Evolutionary conservation across 345 rosid genomes (phyloP), one percentile per base, ranked within the genome.

Genomic region (Kernera saxatilis): DNA sequence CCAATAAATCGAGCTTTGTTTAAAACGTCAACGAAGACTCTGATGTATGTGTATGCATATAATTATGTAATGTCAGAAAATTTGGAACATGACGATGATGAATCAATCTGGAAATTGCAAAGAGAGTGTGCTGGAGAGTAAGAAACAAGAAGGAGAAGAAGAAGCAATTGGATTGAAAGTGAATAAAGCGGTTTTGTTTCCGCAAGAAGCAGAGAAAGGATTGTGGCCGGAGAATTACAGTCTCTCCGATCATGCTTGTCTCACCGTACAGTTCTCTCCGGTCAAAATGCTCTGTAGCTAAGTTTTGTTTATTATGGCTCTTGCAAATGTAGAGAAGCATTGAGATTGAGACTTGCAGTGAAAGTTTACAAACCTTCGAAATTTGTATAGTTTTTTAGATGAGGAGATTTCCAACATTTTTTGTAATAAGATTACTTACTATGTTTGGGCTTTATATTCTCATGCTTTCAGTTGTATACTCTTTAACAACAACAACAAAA

Each of bases 211-310:
- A 62, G 98, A 93, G 83, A 89, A 80, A 75, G 97, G 97, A 69
- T 75, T 74, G 67, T 93, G 98, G 96, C 98, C 98, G 0, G 96
- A 91, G 62, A 82, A 84, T 69, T 88, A 90, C 76, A 87, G 78
- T 40, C 88, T 93, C 14, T 93, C 96, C 0, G 98, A 93, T 75
- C 98, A 93, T 62, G 97, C 97, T 33, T 82, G 90, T 25, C 97
- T 91, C 59, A 89, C 92, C 0, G 97, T 89, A 18, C 89, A 85
- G 15, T 89, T 93, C 64, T 86, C 92, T 8, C 98, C 96, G 0
- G 82, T 89, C 60, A 82, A 79, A 73, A 83, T 93, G 87, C 83
- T 79, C 2, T 82, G 87, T 80, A 69, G 74, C 11, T 75, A 75
- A 68, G 25, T 40, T 60, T 51, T 66, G 26, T 48, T 21, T 48